Base-by-base conservation (phyloP, 1,284 basidiomycete species). In the Omphalotus olearius region DNA sequence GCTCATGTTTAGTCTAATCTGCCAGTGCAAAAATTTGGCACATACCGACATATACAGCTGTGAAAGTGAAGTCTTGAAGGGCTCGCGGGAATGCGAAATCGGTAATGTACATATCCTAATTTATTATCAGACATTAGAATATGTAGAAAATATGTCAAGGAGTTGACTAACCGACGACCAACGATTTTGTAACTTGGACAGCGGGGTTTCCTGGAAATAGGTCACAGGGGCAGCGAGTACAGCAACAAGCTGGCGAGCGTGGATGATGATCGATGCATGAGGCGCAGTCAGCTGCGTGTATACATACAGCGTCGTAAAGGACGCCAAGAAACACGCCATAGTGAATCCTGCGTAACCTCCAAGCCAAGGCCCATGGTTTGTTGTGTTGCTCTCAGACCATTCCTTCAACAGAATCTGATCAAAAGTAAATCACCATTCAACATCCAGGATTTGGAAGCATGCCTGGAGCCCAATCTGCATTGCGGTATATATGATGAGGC, bases 301-400 rank as follows among this genome's bases (percentile, higher is more conserved):
- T 36, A 53, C 47, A 38, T 50, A 59, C 17, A 60, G 45, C 10
- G 56, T 53, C 10, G 55, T 28, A 20, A 46, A 47, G 6, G 53
- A 50, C 16, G 52, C 35, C 4, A 40, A 17, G 23, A 59, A 51
- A 38, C 48, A 53, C 11, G 50, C 56, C 7, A 60, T 50, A 17
- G 58, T 53, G 33, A 64, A 58, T 4, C 50, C 59, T 28, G 60
- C 56, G 45, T 62, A 62, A 1, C 62, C 61, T 13, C 60, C 58
- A 6, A 57, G 49, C 58, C 58, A 59, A 9, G 35, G 44, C 4
- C 54, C 56, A 23, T 47, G 33, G 25, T 56, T 37, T 3, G 26
- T 37, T 6, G 48, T 44, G 20, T 17, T 42, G 36, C 52, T 52
- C n/a, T 49, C 45, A 1, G 58, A 52, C 58, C 58, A 59, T 23